Evolutionary conservation across 2,329 filamentous ascomycete genomes (phyloP), one percentile per base, ranked within the genome.

Genomic region (Sporothrix phasma): DNA sequence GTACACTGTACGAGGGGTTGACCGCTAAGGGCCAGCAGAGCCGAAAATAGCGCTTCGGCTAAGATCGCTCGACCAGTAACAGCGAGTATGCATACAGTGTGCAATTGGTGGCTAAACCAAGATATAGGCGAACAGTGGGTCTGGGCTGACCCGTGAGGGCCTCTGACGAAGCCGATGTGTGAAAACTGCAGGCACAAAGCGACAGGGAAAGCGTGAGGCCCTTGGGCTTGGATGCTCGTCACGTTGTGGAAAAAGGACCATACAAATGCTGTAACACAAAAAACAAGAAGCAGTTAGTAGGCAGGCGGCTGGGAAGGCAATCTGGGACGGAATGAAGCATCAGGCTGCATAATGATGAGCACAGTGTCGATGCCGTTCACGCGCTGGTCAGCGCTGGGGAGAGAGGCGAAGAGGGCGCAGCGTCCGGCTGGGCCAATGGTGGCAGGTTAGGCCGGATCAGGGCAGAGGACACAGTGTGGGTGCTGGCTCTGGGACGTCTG

Each of bases 361-460:
- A 63, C 61, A 63, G 61, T 63, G 61, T 49, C n/a, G 26, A 37
- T 26, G 22, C 8, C 8, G 10, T 19, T 24, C 11, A 24, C 37
- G 26, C 58, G 10, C 19, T 49, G 45, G 19, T n/a, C n/a, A 61
- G 45, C 29, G 26, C 17, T 58, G 54, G 22, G 19, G 45, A 39
- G 19, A 56, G 51, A 49, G 43, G 59, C 59, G 59, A 49, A 51
- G 60, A 47, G 60, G 60, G 60, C 60, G 47, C 60, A 62, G 60
- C 47, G 60, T 54, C 24, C 53, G 60, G 60, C 60, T 62, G 46
- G 60, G 13, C 47, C 60, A 62, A 45, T 62, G 15, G 47, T n/a
- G 24, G 22, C 34, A 37, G 34, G 19, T 47, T 62, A 62, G 47
- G 60, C 60, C 60, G 47, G 60, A 62, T 62, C 17, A 54, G 37